phyloP scores from a whole-genome alignment of 176 grass and related monocot species.

The Carex kokanica region DNA sequence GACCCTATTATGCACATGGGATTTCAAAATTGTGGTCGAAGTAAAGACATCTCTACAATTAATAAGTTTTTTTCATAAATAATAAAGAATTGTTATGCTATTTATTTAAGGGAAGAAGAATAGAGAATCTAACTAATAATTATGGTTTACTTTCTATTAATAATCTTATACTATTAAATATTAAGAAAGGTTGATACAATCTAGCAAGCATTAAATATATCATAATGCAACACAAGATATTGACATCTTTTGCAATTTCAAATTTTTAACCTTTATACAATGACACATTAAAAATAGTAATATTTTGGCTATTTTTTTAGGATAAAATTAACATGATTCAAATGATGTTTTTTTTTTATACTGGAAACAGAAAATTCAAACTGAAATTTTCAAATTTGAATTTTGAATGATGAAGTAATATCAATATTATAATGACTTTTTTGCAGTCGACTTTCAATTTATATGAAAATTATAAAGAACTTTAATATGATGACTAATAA shows the following conservation, averaged over 20 bases:
- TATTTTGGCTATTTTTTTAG: too few species aligned
- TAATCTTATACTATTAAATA: not conserved
- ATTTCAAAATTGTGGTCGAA: not conserved
- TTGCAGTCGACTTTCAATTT: not conserved
- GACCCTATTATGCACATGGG: not conserved
- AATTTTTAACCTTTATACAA: not conserved
- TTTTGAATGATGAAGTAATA: too few species aligned
- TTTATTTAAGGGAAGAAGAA: not conserved
- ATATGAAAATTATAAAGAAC: not conserved
- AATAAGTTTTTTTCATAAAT: too few species aligned
- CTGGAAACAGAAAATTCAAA: not conserved
- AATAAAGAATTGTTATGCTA: not conserved
- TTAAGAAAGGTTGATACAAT: not conserved
- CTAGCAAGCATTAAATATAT: not conserved
- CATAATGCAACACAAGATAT: not conserved
- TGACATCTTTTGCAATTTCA: not conserved
- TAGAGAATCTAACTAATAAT: not conserved
- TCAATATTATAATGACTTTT: too few species aligned
- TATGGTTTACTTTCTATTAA: not conserved
- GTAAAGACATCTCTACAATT: not conserved
- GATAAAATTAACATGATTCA: not conserved
- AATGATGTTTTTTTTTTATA: not conserved
- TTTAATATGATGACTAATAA: not conserved
- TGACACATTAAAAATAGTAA: too few species aligned
- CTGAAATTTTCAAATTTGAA: not conserved